Conservation (phyloP, 2,329 filamentous ascomycete species). For the Beauveria scarabaeidicola region DNA sequence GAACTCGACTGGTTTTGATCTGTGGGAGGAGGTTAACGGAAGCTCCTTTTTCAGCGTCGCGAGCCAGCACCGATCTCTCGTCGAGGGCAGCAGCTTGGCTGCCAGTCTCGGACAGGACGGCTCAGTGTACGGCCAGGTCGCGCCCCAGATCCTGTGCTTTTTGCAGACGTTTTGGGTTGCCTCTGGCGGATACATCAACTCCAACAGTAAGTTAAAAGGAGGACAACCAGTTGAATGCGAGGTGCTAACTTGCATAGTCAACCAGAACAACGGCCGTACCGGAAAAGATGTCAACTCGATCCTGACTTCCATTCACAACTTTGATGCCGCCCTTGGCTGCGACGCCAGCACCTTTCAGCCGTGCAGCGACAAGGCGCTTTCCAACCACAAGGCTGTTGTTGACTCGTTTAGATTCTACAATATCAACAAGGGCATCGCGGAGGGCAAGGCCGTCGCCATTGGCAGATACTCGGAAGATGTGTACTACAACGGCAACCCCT, state of each 20-base stretch:
- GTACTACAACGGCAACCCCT: constrained; percentile 74
- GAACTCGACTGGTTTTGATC: constrained; percentile 58
- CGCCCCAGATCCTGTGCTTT: constrained; percentile 65
- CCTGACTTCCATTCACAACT: constrained; percentile 57
- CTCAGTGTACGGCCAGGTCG: constrained; percentile 51
- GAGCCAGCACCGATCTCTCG: constrained; percentile 58
- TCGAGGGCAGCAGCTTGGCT: constrained; percentile 61
- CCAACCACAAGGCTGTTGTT: constrained; percentile 67
- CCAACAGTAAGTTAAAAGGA: constrained; percentile 46
- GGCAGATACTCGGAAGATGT: constrained; percentile 64
- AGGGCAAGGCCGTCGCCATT: constrained; percentile 51
- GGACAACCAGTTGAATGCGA: not conserved
- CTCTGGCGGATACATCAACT: constrained; percentile 50
- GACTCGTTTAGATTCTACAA: constrained; percentile 69
- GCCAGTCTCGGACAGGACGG: constrained; percentile 52
- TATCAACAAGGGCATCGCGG: constrained; percentile 57
- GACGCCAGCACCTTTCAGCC: constrained; percentile 70
- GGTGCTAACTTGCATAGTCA: constrained; percentile 30
- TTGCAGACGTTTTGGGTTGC: constrained; percentile 64
- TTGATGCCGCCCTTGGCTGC: constrained; percentile 58
- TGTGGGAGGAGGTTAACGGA: constrained; percentile 75
- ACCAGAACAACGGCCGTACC: constrained; percentile 49
- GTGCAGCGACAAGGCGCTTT: constrained; percentile 58
- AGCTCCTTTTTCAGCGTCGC: constrained; percentile 73
- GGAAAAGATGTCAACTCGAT: constrained; percentile 68